Percentiles rank a stretch among this genome's conserved stretches.
phyloP scores from a whole-genome alignment of 805 yeast genomes.

The Scheffersomyces coipomensis region DNA sequence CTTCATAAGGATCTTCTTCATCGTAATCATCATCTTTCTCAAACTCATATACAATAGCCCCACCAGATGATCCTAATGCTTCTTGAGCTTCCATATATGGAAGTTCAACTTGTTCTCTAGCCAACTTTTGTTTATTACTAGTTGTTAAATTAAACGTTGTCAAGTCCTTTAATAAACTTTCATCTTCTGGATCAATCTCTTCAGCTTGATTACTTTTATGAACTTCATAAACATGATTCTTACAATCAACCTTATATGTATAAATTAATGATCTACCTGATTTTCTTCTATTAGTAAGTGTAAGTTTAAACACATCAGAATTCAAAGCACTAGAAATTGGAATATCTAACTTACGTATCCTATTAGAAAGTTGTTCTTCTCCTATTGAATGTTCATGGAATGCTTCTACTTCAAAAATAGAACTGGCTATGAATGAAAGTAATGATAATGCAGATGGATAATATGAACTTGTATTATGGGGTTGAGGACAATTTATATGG shows the following conservation, averaged over 20 bases:
- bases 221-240: slow-evolving; percentile 39
- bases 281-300: slow-evolving; percentile 69
- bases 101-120: slow-evolving; percentile 80
- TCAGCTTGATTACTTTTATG: slow-evolving; percentile 17
- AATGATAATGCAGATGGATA: slow-evolving; percentile 56
- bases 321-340: slow-evolving; percentile 50
- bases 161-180: slow-evolving; percentile 60
- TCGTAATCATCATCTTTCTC: slow-evolving; percentile 98
- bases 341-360: slow-evolving; percentile 39
- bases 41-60: slow-evolving; percentile 93
- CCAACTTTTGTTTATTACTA: slow-evolving; percentile 69
- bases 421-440: slow-evolving; percentile 70
- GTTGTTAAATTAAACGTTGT: slow-evolving; percentile 88
- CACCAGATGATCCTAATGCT: slow-evolving; percentile 60
- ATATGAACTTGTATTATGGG: slow-evolving; percentile 38
- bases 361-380: slow-evolving; percentile 47
- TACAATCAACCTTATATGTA: slow-evolving; percentile 51
- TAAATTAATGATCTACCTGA: slow-evolving; percentile 77
- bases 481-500: slow-evolving; percentile 35
- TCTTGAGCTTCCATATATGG: slow-evolving; percentile 92
- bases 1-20: slow-evolving; percentile 97
- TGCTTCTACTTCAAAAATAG: slow-evolving; percentile 65
- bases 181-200: slow-evolving; percentile 40
- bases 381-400: slow-evolving; percentile 24
- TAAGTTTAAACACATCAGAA: slow-evolving; percentile 41